Conservation (phyloP, 2,329 filamentous ascomycete species). For the Aureobasidium mangrovei region DNA sequence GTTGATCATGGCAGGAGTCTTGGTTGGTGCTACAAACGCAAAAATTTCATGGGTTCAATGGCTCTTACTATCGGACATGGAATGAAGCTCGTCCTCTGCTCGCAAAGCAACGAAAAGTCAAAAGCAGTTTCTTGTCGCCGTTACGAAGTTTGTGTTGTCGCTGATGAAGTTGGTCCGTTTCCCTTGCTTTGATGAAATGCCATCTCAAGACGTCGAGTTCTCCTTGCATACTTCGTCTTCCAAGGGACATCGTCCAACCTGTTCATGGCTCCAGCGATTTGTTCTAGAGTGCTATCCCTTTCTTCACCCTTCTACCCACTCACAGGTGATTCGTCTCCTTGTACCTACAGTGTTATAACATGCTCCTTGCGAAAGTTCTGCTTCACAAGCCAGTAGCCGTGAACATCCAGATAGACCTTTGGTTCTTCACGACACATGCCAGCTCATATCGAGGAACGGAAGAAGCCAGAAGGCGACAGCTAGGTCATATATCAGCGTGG, state of each 20-base stretch:
- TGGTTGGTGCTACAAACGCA: slow-evolving; percentile 11
- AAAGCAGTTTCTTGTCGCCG: slow-evolving; percentile 11
- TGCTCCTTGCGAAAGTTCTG: no score
- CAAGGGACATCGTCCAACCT: background rate
- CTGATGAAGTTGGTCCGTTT: background rate
- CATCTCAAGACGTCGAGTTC: background rate
- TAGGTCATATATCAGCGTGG: background rate
- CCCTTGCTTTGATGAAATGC: background rate
- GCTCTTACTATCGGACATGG: slow-evolving; percentile 15
- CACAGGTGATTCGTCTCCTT: no score
- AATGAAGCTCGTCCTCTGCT: slow-evolving; percentile 14
- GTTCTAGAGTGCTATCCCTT: no score
- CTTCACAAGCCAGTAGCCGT: no score
- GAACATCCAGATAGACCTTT: no score
- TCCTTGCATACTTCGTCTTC: background rate
- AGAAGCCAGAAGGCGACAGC: background rate
- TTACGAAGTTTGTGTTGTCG: slow-evolving; percentile 9
- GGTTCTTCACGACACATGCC: no score
- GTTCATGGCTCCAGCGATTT: no score
- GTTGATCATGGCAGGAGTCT: slow-evolving; percentile 15
- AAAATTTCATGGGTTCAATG: slow-evolving; percentile 9
- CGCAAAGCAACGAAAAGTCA: slow-evolving; percentile 11
- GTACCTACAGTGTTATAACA: no score
- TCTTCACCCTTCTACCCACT: no score
- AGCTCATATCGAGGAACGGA: no score